These are phyloP conservation scores for Tetrastigma voinierianum DNA, from an alignment of 164 flowering plant genomes.

Conservation along the genomic window DNA sequence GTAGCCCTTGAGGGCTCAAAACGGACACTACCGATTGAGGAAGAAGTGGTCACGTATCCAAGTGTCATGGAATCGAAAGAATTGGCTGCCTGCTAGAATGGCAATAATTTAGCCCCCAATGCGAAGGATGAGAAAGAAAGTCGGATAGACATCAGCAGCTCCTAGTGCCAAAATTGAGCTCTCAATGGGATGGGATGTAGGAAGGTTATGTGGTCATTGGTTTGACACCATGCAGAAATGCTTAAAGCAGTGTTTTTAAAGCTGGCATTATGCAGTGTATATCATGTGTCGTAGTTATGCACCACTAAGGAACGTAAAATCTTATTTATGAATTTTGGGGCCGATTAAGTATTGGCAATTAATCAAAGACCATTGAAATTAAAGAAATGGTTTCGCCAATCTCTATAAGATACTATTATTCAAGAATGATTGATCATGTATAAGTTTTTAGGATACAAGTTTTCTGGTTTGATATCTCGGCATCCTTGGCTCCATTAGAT, in stretches of 20 bases:
- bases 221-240: background rate
- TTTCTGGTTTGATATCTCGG: too few relatives aligned
- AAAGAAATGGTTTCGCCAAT: too few relatives aligned
- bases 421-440: too few relatives aligned
- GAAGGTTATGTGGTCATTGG: too few relatives aligned
- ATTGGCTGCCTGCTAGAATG: conserved; percentile 15
- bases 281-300: background rate
- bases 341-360: background rate
- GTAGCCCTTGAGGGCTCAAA: conserved; percentile 78
- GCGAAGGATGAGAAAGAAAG: conserved; percentile 23
- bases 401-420: too few relatives aligned
- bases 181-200: conserved; percentile 4
- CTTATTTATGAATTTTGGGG: background rate
- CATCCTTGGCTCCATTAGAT: too few relatives aligned
- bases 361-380: too few relatives aligned
- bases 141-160: conserved; percentile 11
- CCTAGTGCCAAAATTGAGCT: conserved; percentile 8
- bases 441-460: too few relatives aligned
- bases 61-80: conserved; percentile 24
- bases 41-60: conserved; percentile 12
- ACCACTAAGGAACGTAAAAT: background rate
- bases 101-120: conserved; percentile 10
- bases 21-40: conserved; percentile 48
- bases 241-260: conserved; percentile 15
- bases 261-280: conserved; percentile 8